Conservation (phyloP, 257 asterid species). For the Oldenlandia corymbosa region DNA sequence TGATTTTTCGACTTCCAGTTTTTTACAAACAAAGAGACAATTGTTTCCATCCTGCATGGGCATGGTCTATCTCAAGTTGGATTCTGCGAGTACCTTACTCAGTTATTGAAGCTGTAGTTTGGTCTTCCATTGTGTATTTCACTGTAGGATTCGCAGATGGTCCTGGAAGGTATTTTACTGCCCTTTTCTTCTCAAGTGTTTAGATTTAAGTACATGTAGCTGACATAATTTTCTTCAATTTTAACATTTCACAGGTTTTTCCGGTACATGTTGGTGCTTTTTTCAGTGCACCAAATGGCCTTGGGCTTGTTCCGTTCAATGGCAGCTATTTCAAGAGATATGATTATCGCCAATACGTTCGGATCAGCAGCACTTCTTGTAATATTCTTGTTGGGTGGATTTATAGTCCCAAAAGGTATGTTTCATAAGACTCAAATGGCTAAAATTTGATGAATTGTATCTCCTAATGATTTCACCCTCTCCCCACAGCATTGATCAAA, state of each 20-base stretch:
- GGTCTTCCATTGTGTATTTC: constrained; percentile 73
- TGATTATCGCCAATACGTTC: constrained; percentile 71
- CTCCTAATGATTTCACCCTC: constrained; percentile 4
- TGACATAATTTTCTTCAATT: constrained; percentile 9
- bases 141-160: constrained; percentile 75
- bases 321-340: constrained; percentile 84
- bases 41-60: constrained; percentile 86
- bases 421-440: neutral
- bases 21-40: constrained; percentile 91
- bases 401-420: constrained; percentile 70
- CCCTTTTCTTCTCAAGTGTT: constrained; percentile 4
- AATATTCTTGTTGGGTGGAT: constrained; percentile 76
- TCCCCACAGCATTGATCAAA: constrained; percentile 64
- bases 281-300: constrained; percentile 84
- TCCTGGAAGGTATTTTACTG: constrained; percentile 56
- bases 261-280: constrained; percentile 56
- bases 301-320: constrained; percentile 75
- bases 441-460: neutral
- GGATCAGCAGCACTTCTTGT: constrained; percentile 77
- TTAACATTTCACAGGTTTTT: constrained; percentile 54
- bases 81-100: constrained; percentile 82
- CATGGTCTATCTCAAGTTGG: constrained; percentile 75
- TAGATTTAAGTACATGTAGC: neutral
- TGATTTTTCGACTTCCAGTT: constrained; percentile 86
- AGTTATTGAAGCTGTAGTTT: constrained; percentile 61